A percentile compares a stretch with the other conserved stretches of the same genome.
These are phyloP conservation scores for Hippophae rhamnoides DNA, from an alignment of 306 rosid genomes.

Conservation along the genomic window DNA sequence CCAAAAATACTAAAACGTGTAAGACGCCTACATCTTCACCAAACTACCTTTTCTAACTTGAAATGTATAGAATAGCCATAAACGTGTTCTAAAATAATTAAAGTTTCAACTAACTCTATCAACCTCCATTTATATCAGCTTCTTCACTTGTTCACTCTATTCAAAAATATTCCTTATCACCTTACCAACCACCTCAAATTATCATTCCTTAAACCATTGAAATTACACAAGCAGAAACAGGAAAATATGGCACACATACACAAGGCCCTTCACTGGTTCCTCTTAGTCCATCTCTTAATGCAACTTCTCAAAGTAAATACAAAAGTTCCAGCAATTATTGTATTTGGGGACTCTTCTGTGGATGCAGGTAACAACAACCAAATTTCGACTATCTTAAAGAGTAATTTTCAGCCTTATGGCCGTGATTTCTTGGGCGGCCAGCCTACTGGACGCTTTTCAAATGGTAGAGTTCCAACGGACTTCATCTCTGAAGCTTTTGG, in stretches of 20 bases:
- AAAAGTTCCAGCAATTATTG: slow-evolving; percentile 38
- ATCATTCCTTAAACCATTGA: slow-evolving; percentile 6
- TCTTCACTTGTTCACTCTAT: background rate
- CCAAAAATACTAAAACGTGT: too few relatives aligned
- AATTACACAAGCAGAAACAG: background rate
- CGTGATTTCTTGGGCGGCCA: slow-evolving; percentile 31
- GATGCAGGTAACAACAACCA: slow-evolving; percentile 61
- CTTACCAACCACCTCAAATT: slow-evolving; percentile 5
- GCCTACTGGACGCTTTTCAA: slow-evolving; percentile 50
- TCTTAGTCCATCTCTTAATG: slow-evolving; percentile 14
- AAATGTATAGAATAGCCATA: background rate
- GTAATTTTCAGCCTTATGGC: slow-evolving; percentile 45
- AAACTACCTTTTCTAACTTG: background rate
- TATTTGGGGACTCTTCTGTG: slow-evolving; percentile 56
- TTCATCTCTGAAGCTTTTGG: slow-evolving; percentile 47
- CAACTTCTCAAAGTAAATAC: slow-evolving; percentile 7
- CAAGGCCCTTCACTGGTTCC: slow-evolving; percentile 5
- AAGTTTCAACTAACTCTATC: slow-evolving; percentile 23
- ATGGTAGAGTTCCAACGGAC: slow-evolving; percentile 44
- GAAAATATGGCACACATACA: background rate
- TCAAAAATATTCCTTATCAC: slow-evolving; percentile 1
- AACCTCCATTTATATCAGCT: slow-evolving; percentile 7
- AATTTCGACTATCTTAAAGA: slow-evolving; percentile 36
- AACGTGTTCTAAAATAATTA: background rate
- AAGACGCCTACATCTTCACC: background rate